Evolutionary conservation across 768 basidiomycete species (phyloP), one percentile per base, ranked within the genome.

Genomic region (Suillus paluster): DNA sequence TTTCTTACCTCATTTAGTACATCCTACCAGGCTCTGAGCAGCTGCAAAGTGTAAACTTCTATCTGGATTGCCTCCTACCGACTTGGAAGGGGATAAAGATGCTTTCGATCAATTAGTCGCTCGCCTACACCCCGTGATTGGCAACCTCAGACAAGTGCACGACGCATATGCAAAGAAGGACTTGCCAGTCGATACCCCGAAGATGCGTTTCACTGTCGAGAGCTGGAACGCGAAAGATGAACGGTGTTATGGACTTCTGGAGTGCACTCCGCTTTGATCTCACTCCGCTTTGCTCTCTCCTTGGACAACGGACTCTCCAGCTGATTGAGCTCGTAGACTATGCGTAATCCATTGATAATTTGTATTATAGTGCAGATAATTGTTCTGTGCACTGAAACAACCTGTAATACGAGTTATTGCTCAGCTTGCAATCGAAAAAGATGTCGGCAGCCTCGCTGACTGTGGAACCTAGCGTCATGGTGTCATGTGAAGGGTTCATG

Each of bases 121-220:
- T 5, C 79, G 81, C 49, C 68, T 90, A 14, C 65, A 72, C 30
- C 80, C 79, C 4, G 65, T 87, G 19, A 65, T 88, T 23, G 84
- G 84, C 5, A 80, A 83, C 56, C 72, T 88, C 15, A 63, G 73
- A 11, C 72, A 79, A 3, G 78, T 81, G 50, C 82, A 81, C 56
- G 70, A 75, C 0, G 63, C 66, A 50, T 73, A 70, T 68, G 64
- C 67, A 9, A 61, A 46, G 39, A 66, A 73, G 36, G 59, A 65
- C 38, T 63, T 61, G 48, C 67, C 23, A 36, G 55, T 72, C n/a
- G 63, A 70, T 27, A 68, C 74, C 5, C 72, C 74, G 0, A 21
- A 33, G 52, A 69, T 74, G 68, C 42, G 12, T 17, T 77, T 77
- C 57, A 69, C 66, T 5, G 14, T 75, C 19, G 72, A 74, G 45